These are phyloP conservation scores for Coemansia asiatica DNA, from an alignment of 192 early-diverging fungal species.

Conservation along the genomic window DNA sequence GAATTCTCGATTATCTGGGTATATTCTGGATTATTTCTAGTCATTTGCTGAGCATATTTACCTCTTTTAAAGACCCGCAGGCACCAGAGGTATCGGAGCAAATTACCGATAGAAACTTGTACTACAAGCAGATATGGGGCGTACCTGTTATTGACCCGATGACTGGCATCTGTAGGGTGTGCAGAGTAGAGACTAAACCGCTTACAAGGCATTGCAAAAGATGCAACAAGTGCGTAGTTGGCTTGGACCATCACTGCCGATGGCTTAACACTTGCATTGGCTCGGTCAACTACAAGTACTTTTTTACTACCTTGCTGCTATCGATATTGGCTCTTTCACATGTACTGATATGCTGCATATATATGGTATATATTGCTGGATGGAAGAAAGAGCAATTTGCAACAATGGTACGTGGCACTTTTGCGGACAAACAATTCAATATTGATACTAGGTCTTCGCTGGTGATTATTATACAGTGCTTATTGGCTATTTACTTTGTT, in stretches of 20 bases:
- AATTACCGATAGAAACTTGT: conserved; percentile 14
- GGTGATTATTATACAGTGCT: conserved; percentile 14
- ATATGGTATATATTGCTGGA: conserved; percentile 27
- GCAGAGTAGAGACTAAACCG: conserved; percentile 13
- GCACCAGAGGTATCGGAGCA: conserved; percentile 11
- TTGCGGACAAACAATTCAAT: neutral
- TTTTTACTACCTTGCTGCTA: conserved; percentile 25
- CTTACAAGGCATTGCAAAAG: conserved; percentile 55
- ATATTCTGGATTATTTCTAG: conserved; percentile 4
- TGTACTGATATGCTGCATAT: conserved; percentile 8
- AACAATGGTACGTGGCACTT: neutral
- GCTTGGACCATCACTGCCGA: conserved; percentile 31
- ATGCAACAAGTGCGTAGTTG: conserved; percentile 53
- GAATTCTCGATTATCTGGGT: neutral
- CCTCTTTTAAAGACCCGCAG: conserved; percentile 28
- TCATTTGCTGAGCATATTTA: conserved; percentile 18
- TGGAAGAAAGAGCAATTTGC: conserved; percentile 14
- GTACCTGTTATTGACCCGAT: conserved; percentile 28
- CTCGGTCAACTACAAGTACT: conserved; percentile 25
- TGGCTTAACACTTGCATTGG: conserved; percentile 48
- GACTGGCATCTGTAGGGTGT: conserved; percentile 43
- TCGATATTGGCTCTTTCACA: conserved; percentile 14
- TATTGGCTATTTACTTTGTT: conserved; percentile 25
- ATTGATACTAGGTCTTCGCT: neutral
- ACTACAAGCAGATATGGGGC: conserved; percentile 38